A percentile compares a stretch with the other conserved stretches of the same genome.
Evolutionary conservation across 176 grass and related monocot genomes (phyloP).

Genomic region (Coix lacrymajobi): DNA sequence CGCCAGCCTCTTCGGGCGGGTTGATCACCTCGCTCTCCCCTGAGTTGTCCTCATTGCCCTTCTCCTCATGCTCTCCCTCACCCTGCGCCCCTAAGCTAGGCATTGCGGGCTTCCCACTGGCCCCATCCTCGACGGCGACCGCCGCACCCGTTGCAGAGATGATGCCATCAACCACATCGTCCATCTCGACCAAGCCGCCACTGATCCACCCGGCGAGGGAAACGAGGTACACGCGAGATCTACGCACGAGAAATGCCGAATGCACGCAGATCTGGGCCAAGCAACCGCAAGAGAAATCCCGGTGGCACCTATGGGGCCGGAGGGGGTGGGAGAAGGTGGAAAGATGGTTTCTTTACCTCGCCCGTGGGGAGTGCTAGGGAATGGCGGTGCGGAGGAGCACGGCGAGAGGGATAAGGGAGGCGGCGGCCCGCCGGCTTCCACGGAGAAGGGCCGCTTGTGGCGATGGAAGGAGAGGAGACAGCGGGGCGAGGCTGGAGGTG

Average conservation of each 20-base stretch:
- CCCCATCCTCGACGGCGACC: constrained; percentile 15
- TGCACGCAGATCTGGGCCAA: constrained; percentile 33
- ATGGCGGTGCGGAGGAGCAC: background rate
- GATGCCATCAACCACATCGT: constrained; percentile 7
- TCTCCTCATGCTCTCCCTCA: constrained; percentile 9
- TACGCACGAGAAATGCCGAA: constrained; percentile 31
- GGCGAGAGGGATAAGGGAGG: background rate
- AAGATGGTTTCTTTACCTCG: constrained; percentile 31
- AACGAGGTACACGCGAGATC: constrained; percentile 24
- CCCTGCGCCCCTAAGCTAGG: background rate
- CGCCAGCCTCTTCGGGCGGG: constrained; percentile 27
- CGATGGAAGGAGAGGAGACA: constrained; percentile 11
- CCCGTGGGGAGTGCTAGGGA: background rate
- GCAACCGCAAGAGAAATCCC: constrained; percentile 5
- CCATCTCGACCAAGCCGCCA: constrained; percentile 20
- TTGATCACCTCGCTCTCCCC: constrained; percentile 58
- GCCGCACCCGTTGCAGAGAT: background rate
- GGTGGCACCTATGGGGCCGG: background rate
- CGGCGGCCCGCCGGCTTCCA: constrained; percentile 25
- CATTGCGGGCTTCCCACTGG: constrained; percentile 16
- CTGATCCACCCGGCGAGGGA: background rate
- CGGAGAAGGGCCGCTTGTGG: constrained; percentile 6
- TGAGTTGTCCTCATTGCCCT: constrained; percentile 28
- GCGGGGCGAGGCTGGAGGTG: constrained; percentile 29
- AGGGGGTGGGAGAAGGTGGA: background rate